Evolutionary conservation across 805 yeast species (phyloP), one percentile per base, ranked within the genome.

Genomic region (Metschnikowia lachancei): DNA sequence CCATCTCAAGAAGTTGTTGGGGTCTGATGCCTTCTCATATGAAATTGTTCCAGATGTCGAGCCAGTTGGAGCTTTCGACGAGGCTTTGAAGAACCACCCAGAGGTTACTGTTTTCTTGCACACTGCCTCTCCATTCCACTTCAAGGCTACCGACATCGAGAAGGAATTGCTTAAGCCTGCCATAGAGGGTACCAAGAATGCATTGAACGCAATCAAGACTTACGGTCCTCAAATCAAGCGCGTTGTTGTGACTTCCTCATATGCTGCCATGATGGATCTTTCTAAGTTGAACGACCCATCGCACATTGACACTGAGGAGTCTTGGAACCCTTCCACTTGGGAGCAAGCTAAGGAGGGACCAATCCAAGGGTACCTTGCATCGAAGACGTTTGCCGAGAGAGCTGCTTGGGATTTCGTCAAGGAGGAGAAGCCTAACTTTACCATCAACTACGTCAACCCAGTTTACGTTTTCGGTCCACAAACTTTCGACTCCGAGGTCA

Each of bases 71-170:
- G 78, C 80, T 0, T 77, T 77, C 50, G 75, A 74, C 47, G 61
- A 61, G 13, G 72, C 74, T 0, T n/a, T n/a, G n/a, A n/a, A n/a
- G n/a, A n/a, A n/a, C n/a, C n/a, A n/a, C n/a, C n/a, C n/a, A n/a
- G n/a, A n/a, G 34, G 74, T 80, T 45, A 66, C 69, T 12, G 77
- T 74, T 29, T 81, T 82, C 40, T 54, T 81, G 39, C 87, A 82
- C 61, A 74, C 82, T 10, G 87, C 87, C 2, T 75, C 83, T n/a
- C 85, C 87, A 12, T 76, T 76, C 57, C 66, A 71, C 24, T 75
- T 72, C 58, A 67, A 72, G 12, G 62, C 67, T 26, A 61, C 68
- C 9, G 69, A 73, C 49, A 64, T 75, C 30, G 82, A 75, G 47
- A 71, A 73, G 43, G 82, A 77, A 17, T 65, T 81, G 46, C 63